Conservation (phyloP, 129 eudicot genomes). For the Flaveria ramosissima region DNA sequence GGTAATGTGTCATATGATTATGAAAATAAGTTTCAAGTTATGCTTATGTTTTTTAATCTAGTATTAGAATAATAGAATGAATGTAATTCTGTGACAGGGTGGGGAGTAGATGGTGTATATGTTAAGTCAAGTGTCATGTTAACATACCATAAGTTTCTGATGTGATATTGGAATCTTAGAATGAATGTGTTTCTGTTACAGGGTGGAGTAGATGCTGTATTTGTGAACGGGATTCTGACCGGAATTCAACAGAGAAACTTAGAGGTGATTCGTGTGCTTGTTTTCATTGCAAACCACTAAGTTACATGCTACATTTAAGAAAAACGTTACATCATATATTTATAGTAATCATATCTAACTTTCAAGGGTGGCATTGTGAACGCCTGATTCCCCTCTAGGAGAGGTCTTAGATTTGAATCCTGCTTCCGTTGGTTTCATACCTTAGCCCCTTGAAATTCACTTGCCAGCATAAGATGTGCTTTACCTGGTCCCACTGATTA, state of each 20-base stretch:
- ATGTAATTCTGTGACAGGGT: neutral
- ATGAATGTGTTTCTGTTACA: constrained; percentile 15
- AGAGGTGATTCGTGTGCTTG: constrained; percentile 53
- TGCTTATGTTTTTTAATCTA: neutral
- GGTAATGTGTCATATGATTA: constrained; percentile 40
- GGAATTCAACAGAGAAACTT: constrained; percentile 93
- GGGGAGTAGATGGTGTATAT: too few species aligned
- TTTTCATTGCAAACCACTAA: neutral
- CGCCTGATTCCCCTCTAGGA: neutral
- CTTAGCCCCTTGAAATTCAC: neutral
- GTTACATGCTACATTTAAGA: neutral
- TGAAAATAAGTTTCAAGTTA: neutral
- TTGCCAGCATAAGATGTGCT: neutral
- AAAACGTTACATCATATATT: neutral
- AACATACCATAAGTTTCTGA: neutral
- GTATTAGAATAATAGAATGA: neutral
- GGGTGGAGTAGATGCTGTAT: constrained; percentile 89
- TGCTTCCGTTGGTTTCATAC: neutral
- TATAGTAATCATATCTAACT: neutral
- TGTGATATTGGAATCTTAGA: constrained; percentile 5
- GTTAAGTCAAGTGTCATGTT: neutral
- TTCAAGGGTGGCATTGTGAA: neutral
- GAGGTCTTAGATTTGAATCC: neutral
- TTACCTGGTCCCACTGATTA: neutral
- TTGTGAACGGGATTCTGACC: constrained; percentile 72